phyloP scores from a whole-genome alignment of 202 grass and related monocot genomes.

The Saccharum hybrid region DNA sequence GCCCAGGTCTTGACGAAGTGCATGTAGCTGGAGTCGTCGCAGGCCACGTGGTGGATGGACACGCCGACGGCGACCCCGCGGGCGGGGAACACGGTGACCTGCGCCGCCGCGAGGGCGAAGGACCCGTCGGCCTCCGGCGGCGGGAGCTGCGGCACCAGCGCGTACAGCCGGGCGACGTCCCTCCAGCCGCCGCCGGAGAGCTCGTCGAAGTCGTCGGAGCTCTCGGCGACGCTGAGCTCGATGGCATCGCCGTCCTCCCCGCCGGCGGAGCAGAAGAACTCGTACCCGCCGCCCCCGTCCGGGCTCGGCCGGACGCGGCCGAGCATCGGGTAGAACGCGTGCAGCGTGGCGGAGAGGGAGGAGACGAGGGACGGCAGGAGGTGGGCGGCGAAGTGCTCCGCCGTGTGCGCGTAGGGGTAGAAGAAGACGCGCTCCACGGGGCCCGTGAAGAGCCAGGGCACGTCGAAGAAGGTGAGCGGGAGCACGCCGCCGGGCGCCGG shows the following conservation, averaged over 20 bases:
- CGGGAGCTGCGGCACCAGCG: conserved; percentile 64
- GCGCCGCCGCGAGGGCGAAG: conserved; percentile 65
- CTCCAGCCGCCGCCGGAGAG: conserved; percentile 48
- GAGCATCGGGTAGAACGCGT: conserved; percentile 71
- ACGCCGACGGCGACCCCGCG: conserved; percentile 62
- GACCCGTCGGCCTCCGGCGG: conserved; percentile 39
- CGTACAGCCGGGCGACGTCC: conserved; percentile 54
- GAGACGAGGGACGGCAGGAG: conserved; percentile 60
- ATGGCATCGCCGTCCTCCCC: conserved; percentile 26
- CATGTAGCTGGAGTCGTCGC: conserved; percentile 86
- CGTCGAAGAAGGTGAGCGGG: conserved; percentile 87
- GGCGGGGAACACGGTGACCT: conserved; percentile 71
- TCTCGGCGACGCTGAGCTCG: conserved; percentile 64
- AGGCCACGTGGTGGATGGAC: conserved; percentile 84
- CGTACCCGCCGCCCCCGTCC: conserved; percentile 39
- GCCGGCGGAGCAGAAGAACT: conserved; percentile 49
- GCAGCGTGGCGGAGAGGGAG: conserved; percentile 74
- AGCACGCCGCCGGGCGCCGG: conserved; percentile 40
- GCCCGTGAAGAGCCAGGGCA: conserved; percentile 83
- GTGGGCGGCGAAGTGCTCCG: conserved; percentile 48
- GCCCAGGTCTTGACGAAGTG: conserved; percentile 91
- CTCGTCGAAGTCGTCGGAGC: conserved; percentile 63
- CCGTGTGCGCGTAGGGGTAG: conserved; percentile 58
- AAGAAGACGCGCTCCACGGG: conserved; percentile 91
- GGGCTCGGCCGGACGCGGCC: conserved; percentile 64